Base-by-base conservation (phyloP, 768 basidiomycete species). In the Podaxis mareebaensis region DNA sequence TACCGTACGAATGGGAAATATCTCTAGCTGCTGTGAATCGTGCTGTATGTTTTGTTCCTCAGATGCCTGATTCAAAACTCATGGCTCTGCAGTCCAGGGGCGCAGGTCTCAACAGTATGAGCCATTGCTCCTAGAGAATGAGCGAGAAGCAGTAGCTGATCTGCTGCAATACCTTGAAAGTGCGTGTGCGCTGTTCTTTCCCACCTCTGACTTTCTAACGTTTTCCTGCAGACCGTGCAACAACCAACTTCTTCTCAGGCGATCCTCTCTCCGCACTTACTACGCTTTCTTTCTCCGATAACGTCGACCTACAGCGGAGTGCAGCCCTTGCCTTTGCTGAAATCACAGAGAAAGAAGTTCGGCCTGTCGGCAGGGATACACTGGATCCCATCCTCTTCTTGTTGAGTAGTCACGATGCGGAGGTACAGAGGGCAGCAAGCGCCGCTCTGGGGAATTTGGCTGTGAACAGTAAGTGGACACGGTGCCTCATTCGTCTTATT, bases 311-410 rank as follows among this genome's bases (percentile, higher is more conserved):
- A 20, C 97, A 99, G 80, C 88, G 97, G 55, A 96, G 94, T 67
- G 97, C 97, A 2, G 97, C 97, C 3, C 85, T 99, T 49, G 97
- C 97, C 0, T 99, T 99, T 72, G 97, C 97, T 40, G 97, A 99
- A 77, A 99, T 99, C 64, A 99, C 97, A 24, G 97, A 99, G 81
- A 99, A 99, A 79, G 97, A 99, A 78, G 96, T 99, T 58, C 87
- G 96, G 49, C 94, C 93, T 52, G 97, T 99, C 22, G 95, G 92
- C 13, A 85, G 97, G 66, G 97, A 99, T 74, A 99, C 97, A 20
- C 85, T 99, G 69, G 97, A 99, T 77, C 97, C 97, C 57, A 96
- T 99, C 65, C 87, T 99, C 61, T 99, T 97, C 77, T 87, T 99
- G 66, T 85, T 99, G 67, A 92, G 94, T 70, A 95, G 93, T 72